Conservation (phyloP, 163 green algal species). For the Coccomyxa subellipsoidea region DNA sequence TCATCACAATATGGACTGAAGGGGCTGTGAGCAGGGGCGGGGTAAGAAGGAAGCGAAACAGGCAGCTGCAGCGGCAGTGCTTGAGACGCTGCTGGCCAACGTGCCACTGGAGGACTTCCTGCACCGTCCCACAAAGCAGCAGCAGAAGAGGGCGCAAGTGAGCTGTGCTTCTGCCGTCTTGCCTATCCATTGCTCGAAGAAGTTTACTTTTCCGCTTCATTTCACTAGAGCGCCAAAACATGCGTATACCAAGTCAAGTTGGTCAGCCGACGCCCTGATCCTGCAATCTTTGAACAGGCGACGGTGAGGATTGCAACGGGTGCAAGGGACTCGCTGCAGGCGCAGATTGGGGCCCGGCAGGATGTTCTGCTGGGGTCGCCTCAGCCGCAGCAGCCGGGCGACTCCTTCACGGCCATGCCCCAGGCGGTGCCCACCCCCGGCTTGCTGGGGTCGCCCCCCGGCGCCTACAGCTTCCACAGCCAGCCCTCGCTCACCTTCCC, state of each 20-base stretch:
- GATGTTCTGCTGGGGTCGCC: background rate
- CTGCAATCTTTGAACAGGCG: too few species aligned
- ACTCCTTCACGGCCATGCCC: too few species aligned
- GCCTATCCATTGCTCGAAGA: too few species aligned
- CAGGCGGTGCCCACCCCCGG: too few species aligned
- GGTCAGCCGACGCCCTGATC: too few species aligned
- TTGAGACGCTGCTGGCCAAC: constrained; percentile 28
- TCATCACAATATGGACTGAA: too few species aligned
- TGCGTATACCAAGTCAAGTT: too few species aligned
- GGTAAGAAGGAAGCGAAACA: constrained; percentile 40
- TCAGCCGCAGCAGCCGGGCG: background rate
- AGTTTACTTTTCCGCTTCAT: too few species aligned
- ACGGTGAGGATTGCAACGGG: too few species aligned
- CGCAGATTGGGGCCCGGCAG: background rate
- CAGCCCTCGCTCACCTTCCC: background rate
- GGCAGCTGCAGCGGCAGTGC: constrained; percentile 34
- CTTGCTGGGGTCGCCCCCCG: too few species aligned
- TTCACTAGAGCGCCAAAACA: too few species aligned
- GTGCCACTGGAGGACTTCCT: constrained; percentile 31
- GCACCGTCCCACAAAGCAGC: constrained; percentile 23
- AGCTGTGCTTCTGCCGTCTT: background rate
- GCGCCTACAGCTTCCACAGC: background rate
- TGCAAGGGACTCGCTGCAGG: background rate
- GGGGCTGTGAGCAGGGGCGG: constrained; percentile 17
- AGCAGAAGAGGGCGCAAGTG: background rate